Base-by-base conservation (phyloP, 2,329 filamentous ascomycete genomes). In the Botryotinia convoluta region DNA sequence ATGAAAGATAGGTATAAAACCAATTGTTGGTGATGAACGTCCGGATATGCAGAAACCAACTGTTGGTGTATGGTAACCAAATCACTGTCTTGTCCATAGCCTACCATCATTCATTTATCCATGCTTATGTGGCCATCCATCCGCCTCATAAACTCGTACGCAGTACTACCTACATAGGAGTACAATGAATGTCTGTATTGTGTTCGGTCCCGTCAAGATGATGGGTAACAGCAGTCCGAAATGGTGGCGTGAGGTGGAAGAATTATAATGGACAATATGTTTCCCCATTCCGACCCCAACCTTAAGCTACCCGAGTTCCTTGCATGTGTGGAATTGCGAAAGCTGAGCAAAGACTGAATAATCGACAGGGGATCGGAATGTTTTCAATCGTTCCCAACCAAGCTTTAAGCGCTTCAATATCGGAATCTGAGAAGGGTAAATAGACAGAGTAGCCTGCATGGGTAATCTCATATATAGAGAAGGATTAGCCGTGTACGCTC, bases 1-100 rank as follows among this genome's bases (percentile, higher is more conserved):
- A 67, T 29, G 22, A 54, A 51, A 54, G 45, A 32, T 20, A 54
- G 22, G 16, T 54, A 54, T 39, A 54, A 29, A 39, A 29, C 10
- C n/a, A 42, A 57, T 32, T 68, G 48, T 57, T 57, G 48, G 65
- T 57, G 65, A 57, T 64, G 39, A 45, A 45, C 5, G 16, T 32
- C n/a, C n/a, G 39, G 61, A 64, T 18, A 45, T 64, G 39, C 61
- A 64, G 61, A 20, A 64, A 64, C 5, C 39, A 64, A 64, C 61
- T 64, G 39, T 64, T 64, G n/a, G 39, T 45, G n/a, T n/a, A 32
- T 44, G 37, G 37, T 10, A 22, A 68, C n/a, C 7, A 62, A 62
- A 42, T n/a, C 35, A 62, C 6, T 62, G 35, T 35, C 60, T n/a
- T 62, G 35, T 42, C 35, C 26, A 63, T 20, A 42, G 35, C 48